Percentiles rank a stretch among this genome's conserved stretches.
Evolutionary conservation across 352 stramenopile species (phyloP).

Genomic region (Pseudoperonospora humuli): DNA sequence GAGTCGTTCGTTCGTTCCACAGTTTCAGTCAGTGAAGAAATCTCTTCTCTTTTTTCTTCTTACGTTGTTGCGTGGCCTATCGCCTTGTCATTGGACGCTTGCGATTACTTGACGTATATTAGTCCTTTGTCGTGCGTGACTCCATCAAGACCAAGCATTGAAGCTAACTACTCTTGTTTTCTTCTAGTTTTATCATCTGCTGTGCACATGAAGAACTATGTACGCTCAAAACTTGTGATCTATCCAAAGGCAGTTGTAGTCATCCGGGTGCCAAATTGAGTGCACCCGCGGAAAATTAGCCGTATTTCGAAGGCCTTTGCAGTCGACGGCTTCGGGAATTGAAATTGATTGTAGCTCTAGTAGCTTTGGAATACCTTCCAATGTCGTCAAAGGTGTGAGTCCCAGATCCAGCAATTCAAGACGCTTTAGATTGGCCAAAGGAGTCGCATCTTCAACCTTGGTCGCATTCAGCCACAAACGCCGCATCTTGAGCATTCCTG

Average conservation of each 20-base stretch:
- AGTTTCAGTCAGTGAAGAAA: too few relatives aligned
- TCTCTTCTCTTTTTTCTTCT: too few relatives aligned
- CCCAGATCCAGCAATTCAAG: constrained; percentile 44
- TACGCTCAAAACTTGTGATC: constrained; percentile 35
- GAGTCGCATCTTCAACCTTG: constrained; percentile 33
- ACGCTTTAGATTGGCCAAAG: constrained; percentile 23
- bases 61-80: too few relatives aligned
- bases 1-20: too few relatives aligned
- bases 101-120: too few relatives aligned
- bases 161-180: too few relatives aligned
- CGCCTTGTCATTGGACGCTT: too few relatives aligned
- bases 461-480: constrained; percentile 43
- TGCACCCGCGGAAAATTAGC: constrained; percentile 36
- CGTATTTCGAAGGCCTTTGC: constrained; percentile 31
- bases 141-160: too few relatives aligned
- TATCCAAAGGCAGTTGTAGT: constrained; percentile 61
- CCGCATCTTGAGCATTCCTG: constrained; percentile 29
- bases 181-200: too few relatives aligned
- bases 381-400: constrained; percentile 35
- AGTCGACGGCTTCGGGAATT: constrained; percentile 37
- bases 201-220: neutral
- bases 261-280: constrained; percentile 51
- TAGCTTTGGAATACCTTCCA: constrained; percentile 29
- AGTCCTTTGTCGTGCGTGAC: too few relatives aligned
- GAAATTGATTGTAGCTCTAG: constrained; percentile 37